Percentiles rank a stretch among this genome's conserved stretches.
phyloP scores from a whole-genome alignment of 1,139 yeast genomes.

The Torulaspora pretoriensis region DNA sequence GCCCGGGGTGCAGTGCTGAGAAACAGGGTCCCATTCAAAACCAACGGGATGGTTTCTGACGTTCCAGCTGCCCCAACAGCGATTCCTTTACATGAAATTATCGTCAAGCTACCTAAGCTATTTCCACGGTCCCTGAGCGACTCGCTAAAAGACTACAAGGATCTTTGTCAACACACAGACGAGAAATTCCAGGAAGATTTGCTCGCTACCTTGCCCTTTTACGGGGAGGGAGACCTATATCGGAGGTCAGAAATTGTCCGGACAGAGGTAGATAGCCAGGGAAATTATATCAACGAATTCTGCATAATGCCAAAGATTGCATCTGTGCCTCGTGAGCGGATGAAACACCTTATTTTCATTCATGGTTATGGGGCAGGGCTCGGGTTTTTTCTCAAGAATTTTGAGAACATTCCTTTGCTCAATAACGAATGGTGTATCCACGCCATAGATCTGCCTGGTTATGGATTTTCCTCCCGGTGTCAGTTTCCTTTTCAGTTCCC shows the following conservation, averaged over 20 bases:
- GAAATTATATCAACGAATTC: slow-evolving; percentile 59
- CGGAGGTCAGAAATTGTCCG: slow-evolving; percentile 34
- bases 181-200: slow-evolving; percentile 50
- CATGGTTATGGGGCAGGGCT: slow-evolving; percentile 82
- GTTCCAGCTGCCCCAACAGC: slow-evolving; percentile 32
- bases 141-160: slow-evolving; percentile 49
- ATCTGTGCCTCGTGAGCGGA: slow-evolving; percentile 8
- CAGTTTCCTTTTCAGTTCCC: slow-evolving; percentile 42
- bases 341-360: slow-evolving; percentile 58
- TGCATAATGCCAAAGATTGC: slow-evolving; percentile 48
- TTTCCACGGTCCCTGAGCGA: slow-evolving; percentile 56
- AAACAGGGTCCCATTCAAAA: not conserved
- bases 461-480: slow-evolving; percentile 70
- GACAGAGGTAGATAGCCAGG: slow-evolving; percentile 41
- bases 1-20: not conserved
- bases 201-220: slow-evolving; percentile 40
- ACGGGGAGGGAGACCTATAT: slow-evolving; percentile 33
- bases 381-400: slow-evolving; percentile 64
- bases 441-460: slow-evolving; percentile 70
- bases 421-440: slow-evolving; percentile 57
- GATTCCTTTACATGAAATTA: slow-evolving; percentile 27
- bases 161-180: slow-evolving; percentile 15
- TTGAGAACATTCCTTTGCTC: slow-evolving; percentile 37
- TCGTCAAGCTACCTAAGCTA: slow-evolving; percentile 37
- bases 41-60: not conserved